phyloP scores from a whole-genome alignment of 257 asterid species.

The Solanum medicagineum region DNA sequence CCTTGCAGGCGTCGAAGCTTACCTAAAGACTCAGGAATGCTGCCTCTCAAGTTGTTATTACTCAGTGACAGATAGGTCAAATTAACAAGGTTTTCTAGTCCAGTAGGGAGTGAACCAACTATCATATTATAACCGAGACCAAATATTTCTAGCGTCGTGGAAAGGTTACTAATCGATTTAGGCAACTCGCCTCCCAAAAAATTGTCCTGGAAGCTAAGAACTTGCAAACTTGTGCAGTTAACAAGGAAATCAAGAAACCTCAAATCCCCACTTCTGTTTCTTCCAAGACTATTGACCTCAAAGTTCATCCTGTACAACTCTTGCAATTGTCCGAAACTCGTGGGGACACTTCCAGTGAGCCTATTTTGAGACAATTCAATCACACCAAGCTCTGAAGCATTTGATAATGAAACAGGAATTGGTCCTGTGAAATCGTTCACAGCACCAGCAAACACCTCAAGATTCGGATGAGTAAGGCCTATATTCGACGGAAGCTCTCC shows the following conservation, averaged over 20 bases:
- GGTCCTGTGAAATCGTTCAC: constrained; percentile 7
- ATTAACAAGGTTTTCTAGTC: constrained; percentile 4
- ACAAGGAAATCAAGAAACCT: constrained; percentile 7
- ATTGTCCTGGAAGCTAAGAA: constrained; percentile 6
- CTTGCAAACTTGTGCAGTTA: constrained; percentile 10
- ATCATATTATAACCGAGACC: constrained; percentile 4
- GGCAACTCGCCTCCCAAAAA: constrained; percentile 9
- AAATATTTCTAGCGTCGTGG: background rate
- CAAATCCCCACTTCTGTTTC: background rate
- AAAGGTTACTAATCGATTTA: constrained; percentile 6
- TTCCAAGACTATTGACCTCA: constrained; percentile 8
- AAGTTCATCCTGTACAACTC: background rate
- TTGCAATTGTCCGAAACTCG: constrained; percentile 1
- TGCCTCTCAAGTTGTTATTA: background rate
- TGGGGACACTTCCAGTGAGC: constrained; percentile 1
- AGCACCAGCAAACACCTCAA: constrained; percentile 1
- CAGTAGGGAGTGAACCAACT: constrained; percentile 5
- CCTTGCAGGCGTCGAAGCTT: background rate
- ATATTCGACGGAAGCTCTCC: constrained; percentile 7
- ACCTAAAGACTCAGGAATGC: constrained; percentile 5
- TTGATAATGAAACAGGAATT: constrained; percentile 16
- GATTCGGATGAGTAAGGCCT: constrained; percentile 13
- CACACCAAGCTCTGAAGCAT: constrained; percentile 8
- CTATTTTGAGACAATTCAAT: constrained; percentile 7
- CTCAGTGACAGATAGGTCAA: background rate